phyloP scores from a whole-genome alignment of 139 green algal genomes.

The Mychonastes homosphaera region DNA sequence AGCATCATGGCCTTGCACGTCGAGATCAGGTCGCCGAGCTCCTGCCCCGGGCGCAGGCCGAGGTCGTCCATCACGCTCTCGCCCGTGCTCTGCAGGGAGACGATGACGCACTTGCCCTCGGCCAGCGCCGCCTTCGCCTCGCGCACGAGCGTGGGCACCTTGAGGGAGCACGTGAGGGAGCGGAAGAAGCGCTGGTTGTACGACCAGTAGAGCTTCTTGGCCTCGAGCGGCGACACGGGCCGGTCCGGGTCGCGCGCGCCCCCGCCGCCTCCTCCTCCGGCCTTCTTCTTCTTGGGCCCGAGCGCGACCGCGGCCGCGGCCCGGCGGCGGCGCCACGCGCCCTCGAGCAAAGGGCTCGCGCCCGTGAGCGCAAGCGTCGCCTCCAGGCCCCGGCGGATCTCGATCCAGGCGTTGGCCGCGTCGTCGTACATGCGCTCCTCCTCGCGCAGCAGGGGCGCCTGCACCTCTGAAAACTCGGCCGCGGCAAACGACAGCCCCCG shows the following conservation, averaged over 20 bases:
- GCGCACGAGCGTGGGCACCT: conserved; percentile 58
- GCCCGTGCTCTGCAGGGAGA: conserved; percentile 63
- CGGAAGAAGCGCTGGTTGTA: conserved; percentile 91
- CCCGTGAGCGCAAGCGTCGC: conserved; percentile 30
- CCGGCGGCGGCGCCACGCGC: too few relatives aligned
- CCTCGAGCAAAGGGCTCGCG: background rate
- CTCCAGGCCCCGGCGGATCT: conserved; percentile 30
- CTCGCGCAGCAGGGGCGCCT: conserved; percentile 34
- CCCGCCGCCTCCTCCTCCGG: background rate
- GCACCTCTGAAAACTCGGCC: conserved; percentile 68
- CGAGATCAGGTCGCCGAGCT: conserved; percentile 45
- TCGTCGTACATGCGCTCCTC: conserved; percentile 57
- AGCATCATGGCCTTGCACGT: too few relatives aligned
- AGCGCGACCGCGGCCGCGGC: too few relatives aligned
- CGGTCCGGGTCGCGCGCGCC: conserved; percentile 4
- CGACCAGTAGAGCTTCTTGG: conserved; percentile 63
- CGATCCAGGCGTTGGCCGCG: conserved; percentile 42
- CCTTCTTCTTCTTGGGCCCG: too few relatives aligned
- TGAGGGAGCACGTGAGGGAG: conserved; percentile 71
- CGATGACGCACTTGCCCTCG: conserved; percentile 53
- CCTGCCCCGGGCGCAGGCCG: conserved; percentile 33
- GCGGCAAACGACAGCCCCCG: conserved; percentile 60
- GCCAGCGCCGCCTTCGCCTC: conserved; percentile 50
- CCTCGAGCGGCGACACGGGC: conserved; percentile 55
- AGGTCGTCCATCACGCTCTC: conserved; percentile 22